phyloP scores from a whole-genome alignment of 2,329 filamentous ascomycete genomes.

The Fusarium sp. region DNA sequence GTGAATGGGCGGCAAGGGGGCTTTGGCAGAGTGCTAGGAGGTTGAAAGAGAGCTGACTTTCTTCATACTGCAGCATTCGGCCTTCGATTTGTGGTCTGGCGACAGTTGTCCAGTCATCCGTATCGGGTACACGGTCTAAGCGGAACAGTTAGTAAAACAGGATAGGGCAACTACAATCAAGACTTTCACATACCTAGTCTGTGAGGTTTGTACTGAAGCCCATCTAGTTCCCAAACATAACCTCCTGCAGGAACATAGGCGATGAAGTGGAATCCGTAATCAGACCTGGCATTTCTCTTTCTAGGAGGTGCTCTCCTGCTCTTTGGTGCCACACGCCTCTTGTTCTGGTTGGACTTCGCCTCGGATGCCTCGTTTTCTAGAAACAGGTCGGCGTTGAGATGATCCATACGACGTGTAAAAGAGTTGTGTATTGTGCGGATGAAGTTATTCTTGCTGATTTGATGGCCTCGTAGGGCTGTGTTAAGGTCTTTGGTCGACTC shows the following conservation, averaged over 20 bases:
- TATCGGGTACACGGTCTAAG: slow-evolving; percentile 33
- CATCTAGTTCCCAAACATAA: slow-evolving; percentile 90
- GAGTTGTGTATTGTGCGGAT: slow-evolving; percentile 90
- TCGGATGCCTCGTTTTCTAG: slow-evolving; percentile 70
- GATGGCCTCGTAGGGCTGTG: slow-evolving; percentile 81
- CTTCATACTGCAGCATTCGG: slow-evolving; percentile 77
- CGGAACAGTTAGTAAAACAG: slow-evolving; percentile 13
- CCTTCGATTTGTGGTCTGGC: slow-evolving; percentile 75
- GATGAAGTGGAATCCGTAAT: slow-evolving; percentile 88
- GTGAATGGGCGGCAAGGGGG: slow-evolving; percentile 67
- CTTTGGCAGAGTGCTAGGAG: slow-evolving; percentile 82
- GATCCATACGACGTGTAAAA: slow-evolving; percentile 84
- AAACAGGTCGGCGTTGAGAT: slow-evolving; percentile 78
- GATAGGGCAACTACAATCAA: no score
- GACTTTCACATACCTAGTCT: slow-evolving; percentile 51
- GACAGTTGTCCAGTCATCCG: slow-evolving; percentile 74
- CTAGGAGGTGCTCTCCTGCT: slow-evolving; percentile 50
- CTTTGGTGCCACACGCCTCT: slow-evolving; percentile 53
- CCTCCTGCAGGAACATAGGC: slow-evolving; percentile 86
- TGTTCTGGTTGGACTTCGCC: slow-evolving; percentile 53
- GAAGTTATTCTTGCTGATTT: slow-evolving; percentile 80
- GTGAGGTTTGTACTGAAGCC: slow-evolving; percentile 79
- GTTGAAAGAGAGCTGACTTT: slow-evolving; percentile 79
- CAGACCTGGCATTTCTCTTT: slow-evolving; percentile 62
- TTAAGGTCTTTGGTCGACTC: slow-evolving; percentile 76